Conservation (phyloP, 1,284 basidiomycete species). For the Ustilago xerochloae region DNA sequence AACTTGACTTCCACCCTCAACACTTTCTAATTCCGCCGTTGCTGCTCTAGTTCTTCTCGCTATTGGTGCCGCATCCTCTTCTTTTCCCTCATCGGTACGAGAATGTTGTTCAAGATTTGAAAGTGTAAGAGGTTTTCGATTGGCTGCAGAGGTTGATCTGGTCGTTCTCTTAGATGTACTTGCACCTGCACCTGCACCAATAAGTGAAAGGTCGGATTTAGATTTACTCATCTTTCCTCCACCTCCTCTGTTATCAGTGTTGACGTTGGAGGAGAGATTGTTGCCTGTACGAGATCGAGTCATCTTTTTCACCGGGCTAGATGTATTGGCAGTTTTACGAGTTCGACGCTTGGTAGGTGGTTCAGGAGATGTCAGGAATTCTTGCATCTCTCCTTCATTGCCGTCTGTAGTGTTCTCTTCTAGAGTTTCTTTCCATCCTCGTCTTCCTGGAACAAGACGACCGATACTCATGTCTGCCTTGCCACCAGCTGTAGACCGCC, state of each 20-base stretch:
- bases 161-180: conserved; percentile 38
- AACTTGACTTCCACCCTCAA: conserved; percentile 13
- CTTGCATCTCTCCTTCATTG: conserved; percentile 6
- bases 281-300: conserved; percentile 29
- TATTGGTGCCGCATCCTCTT: conserved; percentile 21
- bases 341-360: conserved; percentile 31
- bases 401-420: conserved; percentile 12
- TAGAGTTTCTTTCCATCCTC: conserved; percentile 32
- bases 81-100: not conserved
- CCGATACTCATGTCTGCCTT: conserved; percentile 32
- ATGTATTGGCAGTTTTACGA: conserved; percentile 20
- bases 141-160: conserved; percentile 33
- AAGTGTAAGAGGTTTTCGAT: conserved; percentile 46
- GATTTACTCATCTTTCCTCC: conserved; percentile 25
- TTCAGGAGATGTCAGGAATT: conserved; percentile 13
- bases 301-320: conserved; percentile 9
- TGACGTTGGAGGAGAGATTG: conserved; percentile 3
- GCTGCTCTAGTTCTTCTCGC: conserved; percentile 42
- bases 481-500: too few relatives aligned
- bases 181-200: too few relatives aligned
- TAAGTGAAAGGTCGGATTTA: conserved; percentile 11
- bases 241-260: not conserved
- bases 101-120: conserved; percentile 43
- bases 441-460: conserved; percentile 38
- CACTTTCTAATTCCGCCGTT: conserved; percentile 41